A percentile compares a stretch with the other conserved stretches of the same genome.
Evolutionary conservation across 2,329 filamentous ascomycete species (phyloP).

Genomic region (Chaetomium olivaceum): DNA sequence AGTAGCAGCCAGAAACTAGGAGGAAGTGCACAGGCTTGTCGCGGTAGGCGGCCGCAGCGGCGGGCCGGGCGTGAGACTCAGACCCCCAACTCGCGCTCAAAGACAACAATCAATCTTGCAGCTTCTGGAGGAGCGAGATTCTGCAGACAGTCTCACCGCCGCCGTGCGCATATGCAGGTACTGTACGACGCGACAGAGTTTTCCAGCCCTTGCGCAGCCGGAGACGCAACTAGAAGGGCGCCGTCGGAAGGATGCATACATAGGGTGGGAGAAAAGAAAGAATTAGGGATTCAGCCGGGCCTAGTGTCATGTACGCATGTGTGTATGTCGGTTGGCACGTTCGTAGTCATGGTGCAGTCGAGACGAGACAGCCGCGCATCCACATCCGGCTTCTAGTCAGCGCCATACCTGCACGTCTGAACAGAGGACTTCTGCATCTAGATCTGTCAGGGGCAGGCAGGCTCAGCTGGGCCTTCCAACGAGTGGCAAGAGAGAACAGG

Average conservation of each 20-base stretch:
- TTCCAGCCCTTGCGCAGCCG: background rate
- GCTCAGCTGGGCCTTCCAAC: background rate
- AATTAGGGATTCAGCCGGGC: background rate
- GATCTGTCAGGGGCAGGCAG: background rate
- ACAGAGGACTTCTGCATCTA: background rate
- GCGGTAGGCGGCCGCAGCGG: background rate
- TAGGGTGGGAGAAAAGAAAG: background rate
- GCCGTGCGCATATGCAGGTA: background rate
- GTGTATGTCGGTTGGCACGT: background rate
- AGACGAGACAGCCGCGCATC: background rate
- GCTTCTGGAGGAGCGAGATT: background rate
- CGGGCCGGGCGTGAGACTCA: slow-evolving; percentile 1
- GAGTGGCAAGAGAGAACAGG: background rate
- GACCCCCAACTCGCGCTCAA: background rate
- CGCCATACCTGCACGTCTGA: background rate
- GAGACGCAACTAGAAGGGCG: background rate
- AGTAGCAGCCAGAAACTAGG: background rate
- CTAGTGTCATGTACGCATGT: background rate
- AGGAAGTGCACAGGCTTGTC: background rate
- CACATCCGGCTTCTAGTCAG: background rate
- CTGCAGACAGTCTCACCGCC: background rate
- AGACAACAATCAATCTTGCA: background rate
- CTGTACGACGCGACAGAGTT: background rate
- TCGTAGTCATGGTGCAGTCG: background rate
- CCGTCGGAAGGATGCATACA: background rate